These are phyloP conservation scores for Arxiozyma bovina DNA, from an alignment of 1,139 yeast species.

Conservation along the genomic window DNA sequence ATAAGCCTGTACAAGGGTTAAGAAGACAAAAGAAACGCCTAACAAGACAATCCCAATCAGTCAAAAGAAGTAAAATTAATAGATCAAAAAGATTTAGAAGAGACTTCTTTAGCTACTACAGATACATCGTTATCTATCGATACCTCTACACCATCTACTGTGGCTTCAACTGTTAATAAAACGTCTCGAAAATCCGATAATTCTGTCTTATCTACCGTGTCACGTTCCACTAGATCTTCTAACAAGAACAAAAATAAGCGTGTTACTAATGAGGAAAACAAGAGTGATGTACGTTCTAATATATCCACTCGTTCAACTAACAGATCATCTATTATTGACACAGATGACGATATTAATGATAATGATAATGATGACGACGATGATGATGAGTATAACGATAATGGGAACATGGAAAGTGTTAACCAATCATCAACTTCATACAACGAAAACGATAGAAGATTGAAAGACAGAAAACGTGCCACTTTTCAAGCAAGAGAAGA, in stretches of 20 bases:
- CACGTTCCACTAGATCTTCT: neutral
- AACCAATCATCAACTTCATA: constrained; percentile 2
- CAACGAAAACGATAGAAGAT: constrained; percentile 12
- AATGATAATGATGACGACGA: neutral
- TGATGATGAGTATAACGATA: constrained; percentile 8
- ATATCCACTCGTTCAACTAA: neutral
- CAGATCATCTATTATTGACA: neutral
- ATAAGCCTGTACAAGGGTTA: constrained; percentile 34
- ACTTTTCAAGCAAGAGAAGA: constrained; percentile 34
- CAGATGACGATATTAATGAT: neutral
- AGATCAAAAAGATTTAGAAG: neutral
- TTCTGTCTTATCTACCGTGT: neutral
- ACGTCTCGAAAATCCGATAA: neutral
- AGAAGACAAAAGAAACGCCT: constrained; percentile 16
- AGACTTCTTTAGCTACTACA: neutral
- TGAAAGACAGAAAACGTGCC: constrained; percentile 27
- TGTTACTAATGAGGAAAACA: neutral
- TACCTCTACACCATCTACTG: neutral
- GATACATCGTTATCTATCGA: neutral
- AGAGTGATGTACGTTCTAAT: neutral
- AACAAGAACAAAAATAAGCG: neutral
- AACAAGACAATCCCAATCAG: constrained; percentile 3
- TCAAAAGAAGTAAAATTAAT: neutral
- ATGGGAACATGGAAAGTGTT: neutral
- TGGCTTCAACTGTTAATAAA: neutral